phyloP scores from a whole-genome alignment of 2,329 filamentous ascomycete genomes.

The Geosmithia flava region DNA sequence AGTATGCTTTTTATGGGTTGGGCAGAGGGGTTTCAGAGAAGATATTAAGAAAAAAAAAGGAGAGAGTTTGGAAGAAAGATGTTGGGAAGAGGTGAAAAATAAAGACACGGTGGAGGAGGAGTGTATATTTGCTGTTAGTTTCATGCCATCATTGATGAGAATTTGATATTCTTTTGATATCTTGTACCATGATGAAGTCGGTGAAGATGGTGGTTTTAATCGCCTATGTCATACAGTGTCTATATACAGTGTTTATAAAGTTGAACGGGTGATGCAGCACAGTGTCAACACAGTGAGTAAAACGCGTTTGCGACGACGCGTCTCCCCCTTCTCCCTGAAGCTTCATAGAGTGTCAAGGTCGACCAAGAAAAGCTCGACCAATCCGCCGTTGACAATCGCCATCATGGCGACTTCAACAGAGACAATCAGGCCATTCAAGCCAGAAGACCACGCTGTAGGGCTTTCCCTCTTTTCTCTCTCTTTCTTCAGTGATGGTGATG shows the following conservation, averaged over 20 bases:
- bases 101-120: not conserved
- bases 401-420: slow-evolving; percentile 1
- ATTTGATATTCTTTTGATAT: not conserved
- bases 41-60: not conserved
- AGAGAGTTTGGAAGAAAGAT: not conserved
- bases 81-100: not conserved
- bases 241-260: not conserved
- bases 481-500: not conserved
- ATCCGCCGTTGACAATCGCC: not conserved
- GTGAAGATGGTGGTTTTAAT: too few species aligned
- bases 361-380: not conserved
- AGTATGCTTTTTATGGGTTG: too few species aligned
- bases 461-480: not conserved
- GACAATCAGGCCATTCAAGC: slow-evolving; percentile 11
- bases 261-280: not conserved
- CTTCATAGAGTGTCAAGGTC: not conserved
- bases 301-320: not conserved
- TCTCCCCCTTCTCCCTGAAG: not conserved
- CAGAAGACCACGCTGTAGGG: slow-evolving; percentile 32
- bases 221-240: slow-evolving; percentile 1
- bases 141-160: not conserved
- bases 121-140: not conserved
- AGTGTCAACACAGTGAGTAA: not conserved
- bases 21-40: too few species aligned
- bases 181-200: not conserved